These are phyloP conservation scores for Calamus simplicifolius DNA, from an alignment of 176 grass and related monocot species.

Conservation along the genomic window DNA sequence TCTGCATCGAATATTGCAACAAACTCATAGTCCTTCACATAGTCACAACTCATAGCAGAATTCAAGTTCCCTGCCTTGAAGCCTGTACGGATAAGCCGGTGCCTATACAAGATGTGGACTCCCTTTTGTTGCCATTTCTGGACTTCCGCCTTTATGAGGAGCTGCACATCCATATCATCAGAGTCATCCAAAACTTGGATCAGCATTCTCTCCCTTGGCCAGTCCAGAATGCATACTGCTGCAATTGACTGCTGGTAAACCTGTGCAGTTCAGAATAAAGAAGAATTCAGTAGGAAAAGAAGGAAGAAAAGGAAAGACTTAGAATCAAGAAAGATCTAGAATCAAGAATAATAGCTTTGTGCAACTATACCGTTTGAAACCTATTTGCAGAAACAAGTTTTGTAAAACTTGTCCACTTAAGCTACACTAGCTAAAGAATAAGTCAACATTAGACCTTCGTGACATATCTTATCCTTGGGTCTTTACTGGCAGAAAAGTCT, in stretches of 20 bases:
- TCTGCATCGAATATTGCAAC: conserved; percentile 30
- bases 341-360: no score
- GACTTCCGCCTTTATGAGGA: conserved; percentile 26
- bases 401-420: no score
- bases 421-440: no score
- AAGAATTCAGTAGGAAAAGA: background rate
- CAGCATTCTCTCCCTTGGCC: conserved; percentile 32
- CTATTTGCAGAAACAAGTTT: no score
- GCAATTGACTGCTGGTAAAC: conserved; percentile 30
- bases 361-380: no score
- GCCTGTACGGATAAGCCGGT: conserved; percentile 24
- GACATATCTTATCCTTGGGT: no score
- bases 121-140: conserved; percentile 30
- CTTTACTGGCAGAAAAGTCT: no score
- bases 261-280: background rate
- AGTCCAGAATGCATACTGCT: conserved; percentile 24
- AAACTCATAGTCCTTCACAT: conserved; percentile 27
- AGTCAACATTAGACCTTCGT: no score
- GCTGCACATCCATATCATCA: conserved; percentile 25
- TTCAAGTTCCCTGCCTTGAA: conserved; percentile 29
- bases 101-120: conserved; percentile 16
- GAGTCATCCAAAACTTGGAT: conserved; percentile 26
- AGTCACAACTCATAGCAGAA: conserved; percentile 27
- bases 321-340: no score
- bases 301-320: no score